These are phyloP conservation scores for Yamadazyma diospyri DNA, from an alignment of 1,139 yeast species.

Conservation along the genomic window DNA sequence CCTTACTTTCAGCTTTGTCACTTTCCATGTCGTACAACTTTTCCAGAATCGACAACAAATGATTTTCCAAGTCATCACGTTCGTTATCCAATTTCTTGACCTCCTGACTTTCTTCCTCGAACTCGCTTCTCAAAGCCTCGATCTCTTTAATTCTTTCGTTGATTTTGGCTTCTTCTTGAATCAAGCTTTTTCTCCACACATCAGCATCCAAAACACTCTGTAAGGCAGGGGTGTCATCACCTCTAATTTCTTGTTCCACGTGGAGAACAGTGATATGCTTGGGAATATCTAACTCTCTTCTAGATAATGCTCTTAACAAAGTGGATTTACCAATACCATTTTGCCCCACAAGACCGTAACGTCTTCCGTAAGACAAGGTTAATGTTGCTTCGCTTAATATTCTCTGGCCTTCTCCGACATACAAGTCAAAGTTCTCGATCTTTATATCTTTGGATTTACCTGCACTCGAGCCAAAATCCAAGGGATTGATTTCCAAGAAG, in stretches of 20 bases:
- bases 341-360: conserved; percentile 97
- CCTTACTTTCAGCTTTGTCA: conserved; percentile 96
- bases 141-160: conserved; percentile 73
- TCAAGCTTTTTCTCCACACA: conserved; percentile 93
- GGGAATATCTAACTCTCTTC: conserved; percentile 91
- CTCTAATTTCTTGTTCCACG: conserved; percentile 95
- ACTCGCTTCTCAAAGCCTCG: conserved; percentile 62
- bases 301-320: conserved; percentile 79
- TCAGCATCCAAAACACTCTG: conserved; percentile 97
- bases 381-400: conserved; percentile 85
- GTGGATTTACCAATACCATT: conserved; percentile 99
- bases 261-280: conserved; percentile 92
- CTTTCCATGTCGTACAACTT: conserved; percentile 90
- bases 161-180: conserved; percentile 72
- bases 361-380: conserved; percentile 84
- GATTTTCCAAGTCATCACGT: conserved; percentile 77
- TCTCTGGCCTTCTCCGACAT: conserved; percentile 94
- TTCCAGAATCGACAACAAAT: conserved; percentile 73
- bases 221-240: conserved; percentile 86
- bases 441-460: conserved; percentile 96
- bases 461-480: conserved; percentile 85
- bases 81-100: conserved; percentile 82
- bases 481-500: conserved; percentile 91
- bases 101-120: conserved; percentile 80
- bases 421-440: conserved; percentile 86